Conservation (phyloP, 345 rosid genomes). For the Erucastrum elatum region DNA sequence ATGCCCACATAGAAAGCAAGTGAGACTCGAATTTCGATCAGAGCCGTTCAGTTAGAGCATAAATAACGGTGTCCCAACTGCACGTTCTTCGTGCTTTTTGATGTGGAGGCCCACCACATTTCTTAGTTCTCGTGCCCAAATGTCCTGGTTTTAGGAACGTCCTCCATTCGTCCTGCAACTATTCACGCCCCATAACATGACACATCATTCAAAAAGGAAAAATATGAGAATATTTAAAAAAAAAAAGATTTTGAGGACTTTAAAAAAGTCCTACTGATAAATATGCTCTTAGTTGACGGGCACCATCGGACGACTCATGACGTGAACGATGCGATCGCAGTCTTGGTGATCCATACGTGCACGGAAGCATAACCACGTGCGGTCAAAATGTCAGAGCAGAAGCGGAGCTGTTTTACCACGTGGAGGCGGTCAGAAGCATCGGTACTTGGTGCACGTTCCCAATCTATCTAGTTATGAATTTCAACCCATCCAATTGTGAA, state of each 20-base stretch:
- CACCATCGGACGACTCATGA: conserved; percentile 23
- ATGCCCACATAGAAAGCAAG: not conserved
- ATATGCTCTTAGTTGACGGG: conserved; percentile 31
- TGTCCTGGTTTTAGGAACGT: too few species aligned
- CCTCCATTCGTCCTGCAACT: too few species aligned
- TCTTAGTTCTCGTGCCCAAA: too few species aligned
- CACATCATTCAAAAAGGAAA: too few species aligned
- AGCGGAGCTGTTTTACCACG: conserved; percentile 35
- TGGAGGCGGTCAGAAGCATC: conserved; percentile 35
- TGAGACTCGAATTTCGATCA: conserved; percentile 2
- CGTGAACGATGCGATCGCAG: conserved; percentile 19
- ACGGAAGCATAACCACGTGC: conserved; percentile 32
- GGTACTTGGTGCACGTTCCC: conserved; percentile 39
- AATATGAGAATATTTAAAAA: too few species aligned
- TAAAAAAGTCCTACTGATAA: too few species aligned
- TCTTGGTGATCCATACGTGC: conserved; percentile 34
- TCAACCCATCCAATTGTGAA: not conserved
- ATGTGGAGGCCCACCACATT: too few species aligned
- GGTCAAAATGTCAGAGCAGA: conserved; percentile 36
- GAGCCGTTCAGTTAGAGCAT: conserved; percentile 21
- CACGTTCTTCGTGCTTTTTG: too few species aligned
- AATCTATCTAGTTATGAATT: not conserved
- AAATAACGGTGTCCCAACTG: too few species aligned
- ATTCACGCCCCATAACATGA: too few species aligned
- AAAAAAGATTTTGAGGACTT: too few species aligned